These are phyloP conservation scores for Xylona heveae DNA, from an alignment of 495 filamentous ascomycete species.

Conservation along the genomic window DNA sequence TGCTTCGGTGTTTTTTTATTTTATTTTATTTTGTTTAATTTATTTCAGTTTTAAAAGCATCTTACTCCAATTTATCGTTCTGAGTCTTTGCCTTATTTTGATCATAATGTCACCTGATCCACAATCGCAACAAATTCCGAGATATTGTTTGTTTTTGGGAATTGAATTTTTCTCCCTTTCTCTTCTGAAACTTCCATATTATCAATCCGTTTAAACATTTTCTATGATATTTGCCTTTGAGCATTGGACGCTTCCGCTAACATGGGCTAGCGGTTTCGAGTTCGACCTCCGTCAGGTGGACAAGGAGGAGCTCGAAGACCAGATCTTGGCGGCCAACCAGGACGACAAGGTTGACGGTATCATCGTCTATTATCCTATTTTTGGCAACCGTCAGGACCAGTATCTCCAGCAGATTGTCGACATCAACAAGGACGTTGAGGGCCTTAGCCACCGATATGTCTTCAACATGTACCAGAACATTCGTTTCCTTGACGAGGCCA, in stretches of 20 bases:
- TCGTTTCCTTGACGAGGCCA: constrained; percentile 67
- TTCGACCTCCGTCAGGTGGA: constrained; percentile 66
- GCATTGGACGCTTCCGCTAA: constrained; percentile 2
- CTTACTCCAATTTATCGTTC: background rate
- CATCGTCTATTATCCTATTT: constrained; percentile 97
- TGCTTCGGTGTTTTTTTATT: constrained; percentile 12
- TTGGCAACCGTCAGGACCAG: constrained; percentile 66
- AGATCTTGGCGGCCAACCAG: constrained; percentile 60
- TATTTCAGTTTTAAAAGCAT: constrained; percentile 1
- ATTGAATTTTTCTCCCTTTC: too few relatives aligned
- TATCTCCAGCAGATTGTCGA: constrained; percentile 92
- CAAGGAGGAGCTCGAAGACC: constrained; percentile 74
- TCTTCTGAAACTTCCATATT: background rate
- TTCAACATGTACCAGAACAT: constrained; percentile 99
- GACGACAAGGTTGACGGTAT: constrained; percentile 71
- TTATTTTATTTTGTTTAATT: constrained; percentile 8
- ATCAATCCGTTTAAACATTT: background rate
- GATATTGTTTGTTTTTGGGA: too few relatives aligned
- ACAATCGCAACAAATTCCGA: too few relatives aligned
- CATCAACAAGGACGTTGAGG: constrained; percentile 83
- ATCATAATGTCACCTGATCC: too few relatives aligned
- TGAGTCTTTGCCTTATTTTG: background rate
- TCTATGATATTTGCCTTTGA: background rate
- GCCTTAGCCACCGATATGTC: constrained; percentile 78
- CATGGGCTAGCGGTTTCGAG: constrained; percentile 55